Percentiles rank a stretch among this genome's conserved stretches.
Conservation (phyloP, 768 basidiomycete species). For the Russula ochroleuca region DNA sequence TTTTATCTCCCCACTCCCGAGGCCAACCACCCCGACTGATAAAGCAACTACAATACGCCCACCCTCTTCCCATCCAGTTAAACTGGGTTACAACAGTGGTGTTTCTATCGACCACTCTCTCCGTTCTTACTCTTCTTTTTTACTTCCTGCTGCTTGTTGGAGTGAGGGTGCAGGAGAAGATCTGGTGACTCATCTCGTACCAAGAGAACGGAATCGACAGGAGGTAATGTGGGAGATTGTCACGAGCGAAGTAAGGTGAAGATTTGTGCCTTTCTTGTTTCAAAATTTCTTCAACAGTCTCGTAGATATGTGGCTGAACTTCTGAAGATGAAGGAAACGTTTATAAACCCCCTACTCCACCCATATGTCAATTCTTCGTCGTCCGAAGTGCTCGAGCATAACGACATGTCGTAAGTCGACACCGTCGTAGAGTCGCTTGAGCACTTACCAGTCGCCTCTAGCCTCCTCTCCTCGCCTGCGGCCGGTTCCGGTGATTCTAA, state of each 20-base stretch:
- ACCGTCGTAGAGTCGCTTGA: constrained; percentile 69
- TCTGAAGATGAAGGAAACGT: constrained; percentile 87
- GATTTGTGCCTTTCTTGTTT: constrained; percentile 30
- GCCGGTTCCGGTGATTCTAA: constrained; percentile 46
- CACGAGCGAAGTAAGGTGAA: constrained; percentile 85
- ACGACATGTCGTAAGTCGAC: constrained; percentile 66
- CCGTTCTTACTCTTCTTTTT: no score
- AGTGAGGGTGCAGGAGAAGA: constrained; percentile 93
- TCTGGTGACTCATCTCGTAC: constrained; percentile 90
- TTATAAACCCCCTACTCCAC: constrained; percentile 85
- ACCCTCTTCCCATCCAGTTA: constrained; percentile 61
- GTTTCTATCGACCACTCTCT: no score
- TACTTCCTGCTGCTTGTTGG: no score
- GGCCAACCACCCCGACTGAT: constrained; percentile 53
- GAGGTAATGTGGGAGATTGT: constrained; percentile 97
- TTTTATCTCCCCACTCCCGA: constrained; percentile 71
- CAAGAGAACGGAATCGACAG: constrained; percentile 89
- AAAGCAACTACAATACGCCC: constrained; percentile 57
- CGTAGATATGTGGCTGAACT: constrained; percentile 88
- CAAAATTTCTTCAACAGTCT: constrained; percentile 2
- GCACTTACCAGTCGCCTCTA: constrained; percentile 81
- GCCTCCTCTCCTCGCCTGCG: constrained; percentile 74
- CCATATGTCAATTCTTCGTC: no score
- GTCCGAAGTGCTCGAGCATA: no score
- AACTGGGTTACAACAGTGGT: no score